Conservation (phyloP, 2,329 filamentous ascomycete species). For the Diaporthe vexans region DNA sequence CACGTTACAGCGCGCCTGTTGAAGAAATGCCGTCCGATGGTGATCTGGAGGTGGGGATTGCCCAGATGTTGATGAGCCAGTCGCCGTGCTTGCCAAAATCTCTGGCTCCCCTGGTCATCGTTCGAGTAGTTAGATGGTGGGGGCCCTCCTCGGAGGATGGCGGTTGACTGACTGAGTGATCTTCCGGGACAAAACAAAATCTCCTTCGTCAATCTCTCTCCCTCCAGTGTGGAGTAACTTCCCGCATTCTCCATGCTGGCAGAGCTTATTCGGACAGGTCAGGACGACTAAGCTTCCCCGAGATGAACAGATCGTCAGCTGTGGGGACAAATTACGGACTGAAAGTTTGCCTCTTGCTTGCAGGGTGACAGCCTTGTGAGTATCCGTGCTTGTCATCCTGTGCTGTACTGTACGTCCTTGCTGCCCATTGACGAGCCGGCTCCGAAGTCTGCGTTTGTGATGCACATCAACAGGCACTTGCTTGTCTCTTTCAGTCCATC, state of each 20-base stretch:
- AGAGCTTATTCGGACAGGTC: slow-evolving; percentile 25
- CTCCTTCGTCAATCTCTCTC: slow-evolving; percentile 31
- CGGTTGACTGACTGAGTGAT: slow-evolving; percentile 26
- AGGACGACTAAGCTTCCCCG: slow-evolving; percentile 32
- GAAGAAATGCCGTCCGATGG: slow-evolving; percentile 38
- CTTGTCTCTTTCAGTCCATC: slow-evolving; percentile 17
- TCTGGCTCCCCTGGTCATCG: slow-evolving; percentile 7
- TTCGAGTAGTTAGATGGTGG: slow-evolving; percentile 11
- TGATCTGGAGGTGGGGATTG: slow-evolving; percentile 19
- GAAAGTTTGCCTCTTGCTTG: slow-evolving; percentile 29
- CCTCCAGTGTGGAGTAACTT: slow-evolving; percentile 25
- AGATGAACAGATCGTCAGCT: slow-evolving; percentile 34
- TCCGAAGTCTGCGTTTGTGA: slow-evolving; percentile 25
- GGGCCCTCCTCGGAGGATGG: neutral
- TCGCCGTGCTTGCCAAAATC: slow-evolving; percentile 33
- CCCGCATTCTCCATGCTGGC: slow-evolving; percentile 20
- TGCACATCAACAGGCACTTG: slow-evolving; percentile 29
- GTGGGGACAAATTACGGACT: slow-evolving; percentile 34
- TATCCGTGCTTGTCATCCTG: slow-evolving; percentile 10
- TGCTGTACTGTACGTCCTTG: neutral
- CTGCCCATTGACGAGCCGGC: slow-evolving; percentile 10
- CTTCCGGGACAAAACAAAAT: slow-evolving; percentile 32
- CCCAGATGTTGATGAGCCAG: slow-evolving; percentile 37
- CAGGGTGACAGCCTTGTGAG: slow-evolving; percentile 15
- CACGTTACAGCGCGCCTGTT: slow-evolving; percentile 28